Conservation (phyloP, 345 rosid species). For the Excoecaria cochinchinensis region DNA sequence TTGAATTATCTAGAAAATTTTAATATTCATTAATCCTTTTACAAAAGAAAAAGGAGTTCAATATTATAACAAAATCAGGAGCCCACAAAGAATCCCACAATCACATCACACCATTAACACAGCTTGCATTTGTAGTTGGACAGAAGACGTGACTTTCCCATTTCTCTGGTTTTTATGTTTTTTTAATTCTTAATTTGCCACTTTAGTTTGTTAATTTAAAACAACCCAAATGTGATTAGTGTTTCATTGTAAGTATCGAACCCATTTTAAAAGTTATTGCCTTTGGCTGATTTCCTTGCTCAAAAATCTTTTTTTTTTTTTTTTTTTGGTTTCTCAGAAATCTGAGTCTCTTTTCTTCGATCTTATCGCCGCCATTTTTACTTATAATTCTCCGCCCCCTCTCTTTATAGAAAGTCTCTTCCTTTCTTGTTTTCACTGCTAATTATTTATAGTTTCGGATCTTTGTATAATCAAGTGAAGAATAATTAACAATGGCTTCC, state of each 20-base stretch:
- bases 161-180: neutral
- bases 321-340: neutral
- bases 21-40: too few relatives aligned
- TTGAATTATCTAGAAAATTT: too few relatives aligned
- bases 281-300: too few relatives aligned
- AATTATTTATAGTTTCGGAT: neutral
- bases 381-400: constrained; percentile 6
- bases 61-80: neutral
- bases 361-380: constrained; percentile 33
- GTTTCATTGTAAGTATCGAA: constrained; percentile 20
- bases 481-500: constrained; percentile 49
- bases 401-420: neutral
- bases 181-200: neutral
- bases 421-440: neutral
- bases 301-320: too few relatives aligned
- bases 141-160: neutral
- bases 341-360: constrained; percentile 19
- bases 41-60: too few relatives aligned
- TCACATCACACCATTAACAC: neutral
- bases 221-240: neutral
- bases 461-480: neutral
- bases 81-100: neutral
- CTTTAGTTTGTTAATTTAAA: constrained; percentile 1
- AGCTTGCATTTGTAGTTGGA: constrained; percentile 1
- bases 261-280: neutral